These are phyloP conservation scores for Alnus rubra DNA, from an alignment of 306 rosid species.

Conservation along the genomic window DNA sequence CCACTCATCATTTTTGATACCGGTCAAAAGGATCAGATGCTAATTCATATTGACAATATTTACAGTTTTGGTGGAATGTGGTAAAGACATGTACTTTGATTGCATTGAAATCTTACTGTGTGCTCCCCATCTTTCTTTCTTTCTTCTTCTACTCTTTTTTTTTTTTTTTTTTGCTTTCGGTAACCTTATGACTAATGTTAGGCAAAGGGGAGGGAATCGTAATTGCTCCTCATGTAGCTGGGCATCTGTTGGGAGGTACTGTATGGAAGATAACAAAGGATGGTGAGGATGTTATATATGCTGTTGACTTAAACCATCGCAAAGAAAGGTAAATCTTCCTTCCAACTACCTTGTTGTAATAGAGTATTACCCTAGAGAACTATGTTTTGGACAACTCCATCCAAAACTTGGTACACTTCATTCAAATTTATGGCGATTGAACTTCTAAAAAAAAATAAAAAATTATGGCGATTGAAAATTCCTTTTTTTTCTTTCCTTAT, in stretches of 20 bases:
- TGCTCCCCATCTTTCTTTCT: constrained; percentile 4
- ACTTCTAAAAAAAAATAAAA: not conserved
- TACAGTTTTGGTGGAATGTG: not conserved
- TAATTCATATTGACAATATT: not conserved
- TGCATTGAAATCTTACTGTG: not conserved
- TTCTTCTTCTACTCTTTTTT: not conserved
- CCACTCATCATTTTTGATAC: not conserved
- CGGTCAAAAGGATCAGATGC: not conserved
- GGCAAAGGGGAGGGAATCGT: constrained; percentile 97
- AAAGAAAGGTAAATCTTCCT: constrained; percentile 66
- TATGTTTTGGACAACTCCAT: not conserved
- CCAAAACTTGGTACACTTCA: not conserved
- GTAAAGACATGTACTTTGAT: not conserved
- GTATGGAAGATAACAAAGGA: constrained; percentile 96
- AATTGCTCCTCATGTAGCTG: constrained; percentile 93
- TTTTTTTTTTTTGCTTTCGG: constrained; percentile 13
- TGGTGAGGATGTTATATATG: constrained; percentile 95
- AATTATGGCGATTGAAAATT: not conserved
- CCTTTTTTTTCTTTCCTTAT: not conserved
- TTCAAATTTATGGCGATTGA: not conserved
- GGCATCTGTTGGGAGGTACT: constrained; percentile 96
- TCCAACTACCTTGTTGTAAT: not conserved
- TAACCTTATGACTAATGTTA: constrained; percentile 32
- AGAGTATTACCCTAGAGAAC: not conserved
- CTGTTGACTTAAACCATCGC: constrained; percentile 94